These are phyloP conservation scores for Cyclotella choctawhatcheeana DNA, from an alignment of 108 stramenopile genomes.

Conservation along the genomic window DNA sequence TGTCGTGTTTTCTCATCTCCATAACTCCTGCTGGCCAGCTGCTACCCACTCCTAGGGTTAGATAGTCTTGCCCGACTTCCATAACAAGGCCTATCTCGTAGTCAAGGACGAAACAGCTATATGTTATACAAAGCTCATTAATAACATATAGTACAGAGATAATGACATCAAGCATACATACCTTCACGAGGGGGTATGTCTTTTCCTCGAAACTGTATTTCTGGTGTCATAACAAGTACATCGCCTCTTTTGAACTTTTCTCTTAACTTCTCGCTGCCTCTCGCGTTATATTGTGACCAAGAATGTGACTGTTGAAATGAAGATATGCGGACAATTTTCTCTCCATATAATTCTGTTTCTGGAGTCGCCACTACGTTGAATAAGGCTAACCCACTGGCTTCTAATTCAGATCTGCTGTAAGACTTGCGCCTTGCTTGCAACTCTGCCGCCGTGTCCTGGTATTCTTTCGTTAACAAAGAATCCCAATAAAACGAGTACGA, in stretches of 20 bases:
- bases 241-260: conserved; percentile 67
- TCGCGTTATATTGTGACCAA: conserved; percentile 3
- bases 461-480: conserved; percentile 46
- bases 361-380: conserved; percentile 61
- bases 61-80: conserved; percentile 62
- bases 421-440: conserved; percentile 40
- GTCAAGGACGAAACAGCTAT: too few relatives aligned
- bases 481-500: conserved; percentile 62
- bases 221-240: conserved; percentile 57
- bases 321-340: conserved; percentile 66
- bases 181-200: conserved; percentile 54
- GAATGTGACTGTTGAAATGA: background rate
- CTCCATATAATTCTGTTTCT: conserved; percentile 72
- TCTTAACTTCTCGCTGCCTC: conserved; percentile 14
- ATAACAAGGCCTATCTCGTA: conserved; percentile 52
- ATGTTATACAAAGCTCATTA: too few relatives aligned
- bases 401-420: conserved; percentile 52
- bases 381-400: conserved; percentile 54
- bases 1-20: conserved; percentile 63
- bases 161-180: too few relatives aligned
- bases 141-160: background rate
- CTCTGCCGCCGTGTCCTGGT: conserved; percentile 38
- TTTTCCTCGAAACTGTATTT: conserved; percentile 33
- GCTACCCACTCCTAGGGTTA: conserved; percentile 59
- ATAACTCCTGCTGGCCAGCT: conserved; percentile 68